Evolutionary conservation across 2,329 filamentous ascomycete species (phyloP).

Genomic region (Aspergillus tubingensis): DNA sequence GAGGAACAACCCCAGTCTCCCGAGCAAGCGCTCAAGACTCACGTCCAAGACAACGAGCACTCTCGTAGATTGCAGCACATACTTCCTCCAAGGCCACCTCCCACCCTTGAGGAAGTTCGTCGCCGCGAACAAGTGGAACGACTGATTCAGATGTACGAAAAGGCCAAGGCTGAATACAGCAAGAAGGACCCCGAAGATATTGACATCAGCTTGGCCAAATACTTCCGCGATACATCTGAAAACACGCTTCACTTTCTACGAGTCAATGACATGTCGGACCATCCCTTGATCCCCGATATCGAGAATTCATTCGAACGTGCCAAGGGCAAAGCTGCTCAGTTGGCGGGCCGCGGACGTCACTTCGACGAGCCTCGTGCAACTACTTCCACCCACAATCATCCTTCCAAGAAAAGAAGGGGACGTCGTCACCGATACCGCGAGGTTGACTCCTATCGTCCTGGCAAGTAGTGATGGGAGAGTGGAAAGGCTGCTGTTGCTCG

Average conservation of each 20-base stretch:
- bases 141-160: conserved; percentile 37
- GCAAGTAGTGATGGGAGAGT: background rate
- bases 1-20: background rate
- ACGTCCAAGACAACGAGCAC: background rate
- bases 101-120: background rate
- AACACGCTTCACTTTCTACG: conserved; percentile 41
- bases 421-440: conserved; percentile 12
- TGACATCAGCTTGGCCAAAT: conserved; percentile 36
- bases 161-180: conserved; percentile 42
- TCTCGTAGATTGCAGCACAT: background rate
- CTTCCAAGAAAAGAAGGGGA: conserved; percentile 11
- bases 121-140: conserved; percentile 11
- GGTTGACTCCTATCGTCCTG: conserved; percentile 31
- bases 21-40: background rate
- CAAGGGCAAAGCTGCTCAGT: conserved; percentile 36
- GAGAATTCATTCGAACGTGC: conserved; percentile 36
- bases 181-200: conserved; percentile 27
- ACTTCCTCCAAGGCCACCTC: background rate
- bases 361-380: conserved; percentile 32
- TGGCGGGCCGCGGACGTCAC: conserved; percentile 42
- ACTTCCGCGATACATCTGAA: conserved; percentile 48
- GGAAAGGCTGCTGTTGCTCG: background rate
- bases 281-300: conserved; percentile 37
- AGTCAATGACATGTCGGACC: conserved; percentile 23
- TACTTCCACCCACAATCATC: background rate